Base-by-base conservation (phyloP, 1,139 yeast species). In the Geotrichum cucujoidarum region DNA sequence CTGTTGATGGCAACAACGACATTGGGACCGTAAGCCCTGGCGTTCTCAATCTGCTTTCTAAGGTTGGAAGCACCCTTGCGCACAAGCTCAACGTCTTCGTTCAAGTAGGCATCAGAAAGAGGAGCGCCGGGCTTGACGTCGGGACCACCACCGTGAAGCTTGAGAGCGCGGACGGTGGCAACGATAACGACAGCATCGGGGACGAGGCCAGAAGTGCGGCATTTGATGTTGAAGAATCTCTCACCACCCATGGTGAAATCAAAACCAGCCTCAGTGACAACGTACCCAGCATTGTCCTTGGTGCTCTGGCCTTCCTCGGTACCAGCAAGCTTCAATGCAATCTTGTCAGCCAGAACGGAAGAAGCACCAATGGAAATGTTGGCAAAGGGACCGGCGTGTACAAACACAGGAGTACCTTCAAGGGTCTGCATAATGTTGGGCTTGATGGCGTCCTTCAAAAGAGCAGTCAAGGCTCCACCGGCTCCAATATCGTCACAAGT, bases 201-300 rank as follows among this genome's bases (percentile, higher is more conserved):
- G 32, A 75, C 74, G 53, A 90, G 76, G 3, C 97, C 97, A 20
- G 95, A 82, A 31, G 95, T 78, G 66, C 98, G 82, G 71, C 97
- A 89, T 73, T 92, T 92, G 72, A 92, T 92, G 74, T 92, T 90
- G 70, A 90, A 78, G 72, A 92, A 92, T 66, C 97, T 79, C 72
- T 92, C 98, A 66, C 97, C 97, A 64, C 98, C 98, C 97, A 92
- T 92, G 50, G 97, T 92, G 76, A 92, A 90, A 69, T 92, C 98
- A 73, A 92, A 92, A 53, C 97, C 98, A 32, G 97, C 98, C 70
- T 92, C 97, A 45, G 97, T 90, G 51, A 90, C 89, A 51, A 89
- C 97, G 64, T 83, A 90, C 56, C 97, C 97, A 61, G 83, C 80
- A 63, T 81, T 79, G 62, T 78, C 78, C 56, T 74, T 77, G 53